Evolutionary conservation across 345 rosid genomes (phyloP).

Genomic region (Firmiana major): DNA sequence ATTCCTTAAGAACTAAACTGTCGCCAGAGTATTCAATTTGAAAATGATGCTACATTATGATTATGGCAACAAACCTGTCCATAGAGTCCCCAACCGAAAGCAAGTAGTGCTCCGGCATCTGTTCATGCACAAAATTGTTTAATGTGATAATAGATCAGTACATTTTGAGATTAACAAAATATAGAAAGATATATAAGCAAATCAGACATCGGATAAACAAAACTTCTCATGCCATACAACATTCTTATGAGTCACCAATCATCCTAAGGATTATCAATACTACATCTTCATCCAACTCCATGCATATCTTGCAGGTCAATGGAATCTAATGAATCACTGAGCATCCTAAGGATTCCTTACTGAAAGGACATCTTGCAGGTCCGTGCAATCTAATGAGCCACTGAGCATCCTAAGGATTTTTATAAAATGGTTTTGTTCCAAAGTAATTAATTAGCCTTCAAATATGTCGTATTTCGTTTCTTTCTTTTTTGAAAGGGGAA

Average conservation of each 20-base stretch:
- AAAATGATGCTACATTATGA: neutral
- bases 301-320: neutral
- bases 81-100: conserved; percentile 99
- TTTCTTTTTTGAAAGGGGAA: neutral
- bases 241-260: neutral
- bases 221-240: neutral
- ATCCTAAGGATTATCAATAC: neutral
- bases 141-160: neutral
- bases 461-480: neutral
- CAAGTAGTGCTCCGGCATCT: conserved; percentile 94
- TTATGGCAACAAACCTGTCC: conserved; percentile 69
- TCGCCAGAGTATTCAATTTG: neutral
- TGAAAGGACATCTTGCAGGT: neutral
- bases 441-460: neutral
- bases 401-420: neutral
- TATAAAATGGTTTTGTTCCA: neutral
- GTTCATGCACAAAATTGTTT: conserved; percentile 27
- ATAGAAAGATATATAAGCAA: neutral
- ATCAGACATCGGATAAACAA: neutral
- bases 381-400: neutral
- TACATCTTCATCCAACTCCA: neutral
- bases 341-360: neutral
- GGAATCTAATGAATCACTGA: neutral
- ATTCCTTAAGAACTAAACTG: neutral
- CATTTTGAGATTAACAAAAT: neutral